Conservation (phyloP, 2,329 filamentous ascomycete genomes). For the Akanthomyces lecanii region DNA sequence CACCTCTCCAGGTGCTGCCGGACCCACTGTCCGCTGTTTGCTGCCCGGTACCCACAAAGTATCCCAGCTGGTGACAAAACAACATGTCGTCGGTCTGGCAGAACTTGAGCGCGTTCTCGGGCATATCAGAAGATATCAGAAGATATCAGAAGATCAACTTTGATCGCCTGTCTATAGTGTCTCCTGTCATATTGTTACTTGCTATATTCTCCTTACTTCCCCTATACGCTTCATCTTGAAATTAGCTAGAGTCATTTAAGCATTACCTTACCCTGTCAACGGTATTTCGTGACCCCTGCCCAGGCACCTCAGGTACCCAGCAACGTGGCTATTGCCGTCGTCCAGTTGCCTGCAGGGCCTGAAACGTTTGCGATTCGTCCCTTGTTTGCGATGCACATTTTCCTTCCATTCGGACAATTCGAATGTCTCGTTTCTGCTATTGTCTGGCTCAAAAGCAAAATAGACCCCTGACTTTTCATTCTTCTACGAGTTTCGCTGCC, state of each 20-base stretch:
- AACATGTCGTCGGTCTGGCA: neutral
- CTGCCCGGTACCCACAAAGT: neutral
- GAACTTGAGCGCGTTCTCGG: no score
- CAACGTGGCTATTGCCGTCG: neutral
- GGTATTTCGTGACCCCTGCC: neutral
- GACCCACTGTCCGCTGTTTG: slow-evolving; percentile 1
- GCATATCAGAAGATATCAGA: no score
- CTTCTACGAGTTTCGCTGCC: neutral
- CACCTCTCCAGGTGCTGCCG: neutral
- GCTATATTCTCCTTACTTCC: no score
- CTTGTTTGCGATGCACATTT: neutral
- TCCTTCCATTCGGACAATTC: neutral
- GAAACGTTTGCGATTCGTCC: slow-evolving; percentile 13
- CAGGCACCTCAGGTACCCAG: neutral
- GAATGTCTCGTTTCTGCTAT: neutral
- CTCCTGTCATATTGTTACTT: no score
- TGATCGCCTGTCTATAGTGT: no score
- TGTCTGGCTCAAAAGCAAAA: neutral
- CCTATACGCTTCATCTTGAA: no score
- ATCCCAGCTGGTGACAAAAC: neutral
- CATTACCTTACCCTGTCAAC: no score
- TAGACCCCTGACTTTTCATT: neutral
- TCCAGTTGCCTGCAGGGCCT: neutral
- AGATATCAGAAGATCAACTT: no score
- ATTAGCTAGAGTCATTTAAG: no score